Percentiles rank a stretch among this genome's conserved stretches.
These are phyloP conservation scores for Septoria petroselini DNA, from an alignment of 2,329 filamentous ascomycete genomes.

Conservation along the genomic window DNA sequence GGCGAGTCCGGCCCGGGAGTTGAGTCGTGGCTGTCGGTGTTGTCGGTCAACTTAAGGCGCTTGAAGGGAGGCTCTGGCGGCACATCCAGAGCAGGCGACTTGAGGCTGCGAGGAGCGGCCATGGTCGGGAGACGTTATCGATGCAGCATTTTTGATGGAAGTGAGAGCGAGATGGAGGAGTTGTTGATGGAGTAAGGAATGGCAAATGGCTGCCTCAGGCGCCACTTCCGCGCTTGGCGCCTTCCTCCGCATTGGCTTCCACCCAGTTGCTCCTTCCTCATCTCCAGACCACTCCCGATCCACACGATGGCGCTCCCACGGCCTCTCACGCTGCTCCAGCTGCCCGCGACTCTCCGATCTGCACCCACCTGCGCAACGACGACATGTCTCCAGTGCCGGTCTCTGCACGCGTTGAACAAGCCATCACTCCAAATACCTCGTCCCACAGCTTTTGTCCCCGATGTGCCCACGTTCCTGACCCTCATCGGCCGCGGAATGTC, in stretches of 20 bases:
- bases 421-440: constrained; percentile 51
- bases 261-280: constrained; percentile 25
- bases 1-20: constrained; percentile 18
- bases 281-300: not conserved
- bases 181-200: constrained; percentile 3
- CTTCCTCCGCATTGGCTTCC: constrained; percentile 22
- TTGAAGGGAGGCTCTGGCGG: constrained; percentile 36
- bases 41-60: constrained; percentile 31
- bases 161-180: not conserved
- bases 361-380: not conserved
- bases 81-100: constrained; percentile 36
- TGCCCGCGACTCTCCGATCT: constrained; percentile 27
- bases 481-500: constrained; percentile 85
- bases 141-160: constrained; percentile 1
- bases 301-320: constrained; percentile 33
- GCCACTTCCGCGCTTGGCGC: not conserved
- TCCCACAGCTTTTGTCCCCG: constrained; percentile 81
- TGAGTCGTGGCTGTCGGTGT: constrained; percentile 13
- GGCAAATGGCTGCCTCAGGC: not conserved
- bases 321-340: constrained; percentile 26
- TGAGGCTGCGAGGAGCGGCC: constrained; percentile 17
- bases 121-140: constrained; percentile 5
- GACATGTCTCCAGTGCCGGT: constrained; percentile 25
- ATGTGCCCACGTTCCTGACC: constrained; percentile 79
- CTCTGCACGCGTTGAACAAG: constrained; percentile 24